A percentile compares a stretch with the other conserved stretches of the same genome.
Evolutionary conservation across 163 green algal species (phyloP).

Genomic region (Volvox carteri): DNA sequence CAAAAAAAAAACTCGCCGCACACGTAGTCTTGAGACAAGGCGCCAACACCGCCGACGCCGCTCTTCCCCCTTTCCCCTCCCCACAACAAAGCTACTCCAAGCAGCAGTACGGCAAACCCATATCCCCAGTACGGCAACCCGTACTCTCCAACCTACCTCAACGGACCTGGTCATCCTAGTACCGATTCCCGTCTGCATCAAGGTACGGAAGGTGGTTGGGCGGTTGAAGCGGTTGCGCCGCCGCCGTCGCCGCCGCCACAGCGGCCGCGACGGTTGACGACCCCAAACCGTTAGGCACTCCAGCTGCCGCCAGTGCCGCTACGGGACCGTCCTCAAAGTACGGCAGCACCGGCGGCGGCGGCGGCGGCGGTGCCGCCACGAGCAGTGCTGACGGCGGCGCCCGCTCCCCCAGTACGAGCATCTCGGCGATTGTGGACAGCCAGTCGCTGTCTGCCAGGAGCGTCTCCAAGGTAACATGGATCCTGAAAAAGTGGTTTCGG

Average conservation of each 20-base stretch:
- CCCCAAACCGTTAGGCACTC: neutral
- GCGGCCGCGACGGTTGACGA: no score
- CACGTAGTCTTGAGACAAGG: no score
- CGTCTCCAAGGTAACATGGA: slow-evolving; percentile 82
- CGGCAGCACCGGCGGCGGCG: neutral
- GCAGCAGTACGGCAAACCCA: no score
- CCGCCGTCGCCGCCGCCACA: no score
- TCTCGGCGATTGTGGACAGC: slow-evolving; percentile 41
- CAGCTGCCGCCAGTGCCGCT: neutral
- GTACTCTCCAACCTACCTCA: no score
- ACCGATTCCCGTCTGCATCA: neutral
- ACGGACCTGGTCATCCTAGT: no score
- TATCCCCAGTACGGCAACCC: no score
- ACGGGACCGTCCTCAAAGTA: neutral
- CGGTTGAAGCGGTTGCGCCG: neutral
- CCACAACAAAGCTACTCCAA: no score
- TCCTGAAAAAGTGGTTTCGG: slow-evolving; percentile 54
- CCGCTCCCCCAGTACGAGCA: slow-evolving; percentile 60
- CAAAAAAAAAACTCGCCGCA: no score
- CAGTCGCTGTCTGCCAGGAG: slow-evolving; percentile 73
- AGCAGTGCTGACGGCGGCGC: neutral
- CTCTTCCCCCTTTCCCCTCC: no score
- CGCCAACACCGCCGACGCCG: no score
- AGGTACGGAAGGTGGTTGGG: neutral
- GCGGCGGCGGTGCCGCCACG: neutral